Percentiles rank a stretch among this genome's conserved stretches.
These are phyloP conservation scores for Kwoniella bestiolae DNA, from an alignment of 768 basidiomycete species.

Conservation along the genomic window DNA sequence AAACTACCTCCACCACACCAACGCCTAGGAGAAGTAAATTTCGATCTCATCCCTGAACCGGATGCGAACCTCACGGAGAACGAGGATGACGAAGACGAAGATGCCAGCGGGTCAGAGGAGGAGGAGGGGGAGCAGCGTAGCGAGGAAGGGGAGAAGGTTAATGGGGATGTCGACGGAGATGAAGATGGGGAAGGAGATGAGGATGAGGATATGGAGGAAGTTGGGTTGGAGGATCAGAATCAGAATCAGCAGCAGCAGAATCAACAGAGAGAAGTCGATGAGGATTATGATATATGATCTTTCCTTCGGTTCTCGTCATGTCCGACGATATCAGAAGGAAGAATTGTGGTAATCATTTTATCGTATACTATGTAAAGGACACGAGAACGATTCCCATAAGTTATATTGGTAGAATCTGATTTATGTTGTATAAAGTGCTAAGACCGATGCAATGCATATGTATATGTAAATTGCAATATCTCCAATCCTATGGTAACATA, in stretches of 20 bases:
- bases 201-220: constrained; percentile 53
- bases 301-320: too few relatives aligned
- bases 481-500: too few relatives aligned
- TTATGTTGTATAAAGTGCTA: constrained; percentile 24
- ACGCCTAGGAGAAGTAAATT: constrained; percentile 59
- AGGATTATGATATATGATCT: constrained; percentile 52
- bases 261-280: constrained; percentile 49
- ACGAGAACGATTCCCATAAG: neutral
- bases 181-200: constrained; percentile 33
- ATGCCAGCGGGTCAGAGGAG: constrained; percentile 16
- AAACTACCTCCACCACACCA: constrained; percentile 58
- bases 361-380: too few relatives aligned
- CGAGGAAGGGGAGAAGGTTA: constrained; percentile 26
- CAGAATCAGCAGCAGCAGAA: constrained; percentile 7
- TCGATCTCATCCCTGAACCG: constrained; percentile 56
- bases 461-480: constrained; percentile 17
- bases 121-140: constrained; percentile 7
- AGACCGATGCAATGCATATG: constrained; percentile 22
- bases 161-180: constrained; percentile 10
- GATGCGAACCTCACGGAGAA: constrained; percentile 19
- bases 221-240: constrained; percentile 25
- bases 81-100: constrained; percentile 31
- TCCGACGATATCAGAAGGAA: too few relatives aligned
- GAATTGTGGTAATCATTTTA: too few relatives aligned
- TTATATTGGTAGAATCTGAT: too few relatives aligned